Conservation (phyloP, 2,329 filamentous ascomycete species). For the Calonectria pseudoturangicola region DNA sequence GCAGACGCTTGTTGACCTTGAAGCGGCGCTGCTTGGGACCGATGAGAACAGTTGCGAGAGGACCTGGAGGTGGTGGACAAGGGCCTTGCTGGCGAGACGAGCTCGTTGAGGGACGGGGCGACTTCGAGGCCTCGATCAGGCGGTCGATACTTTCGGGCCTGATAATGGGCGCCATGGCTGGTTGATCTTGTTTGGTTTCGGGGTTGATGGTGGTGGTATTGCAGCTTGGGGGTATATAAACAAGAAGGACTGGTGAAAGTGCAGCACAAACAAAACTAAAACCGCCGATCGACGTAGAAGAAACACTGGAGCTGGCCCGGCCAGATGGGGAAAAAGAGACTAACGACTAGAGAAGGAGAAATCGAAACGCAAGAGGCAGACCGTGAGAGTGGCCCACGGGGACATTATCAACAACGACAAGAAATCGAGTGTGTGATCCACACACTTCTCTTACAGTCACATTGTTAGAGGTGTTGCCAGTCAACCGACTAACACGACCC, state of each 20-base stretch:
- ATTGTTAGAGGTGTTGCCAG: slow-evolving; percentile 41
- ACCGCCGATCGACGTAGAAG: slow-evolving; percentile 34
- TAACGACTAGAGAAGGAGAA: slow-evolving; percentile 44
- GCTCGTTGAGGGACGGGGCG: slow-evolving; percentile 34
- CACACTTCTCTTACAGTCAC: slow-evolving; percentile 49
- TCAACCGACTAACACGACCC: slow-evolving; percentile 37
- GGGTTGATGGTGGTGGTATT: neutral
- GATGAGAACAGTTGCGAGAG: slow-evolving; percentile 63
- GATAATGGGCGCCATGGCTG: slow-evolving; percentile 51
- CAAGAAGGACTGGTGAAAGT: neutral
- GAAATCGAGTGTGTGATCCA: slow-evolving; percentile 40
- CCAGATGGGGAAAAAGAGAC: slow-evolving; percentile 47
- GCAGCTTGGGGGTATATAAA: slow-evolving; percentile 2
- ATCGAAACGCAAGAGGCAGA: slow-evolving; percentile 48
- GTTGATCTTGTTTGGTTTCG: slow-evolving; percentile 25
- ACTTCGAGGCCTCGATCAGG: slow-evolving; percentile 45
- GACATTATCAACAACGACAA: slow-evolving; percentile 51
- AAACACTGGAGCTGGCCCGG: slow-evolving; percentile 48
- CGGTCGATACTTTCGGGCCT: slow-evolving; percentile 50
- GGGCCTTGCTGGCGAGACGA: slow-evolving; percentile 50
- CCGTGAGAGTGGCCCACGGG: slow-evolving; percentile 49
- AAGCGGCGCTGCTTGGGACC: slow-evolving; percentile 65
- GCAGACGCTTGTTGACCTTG: slow-evolving; percentile 65
- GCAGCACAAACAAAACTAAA: slow-evolving; percentile 36
- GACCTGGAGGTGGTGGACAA: slow-evolving; percentile 48